Evolutionary conservation across 768 basidiomycete genomes (phyloP).

Genomic region (Trichaptum fuscoviolaceum): DNA sequence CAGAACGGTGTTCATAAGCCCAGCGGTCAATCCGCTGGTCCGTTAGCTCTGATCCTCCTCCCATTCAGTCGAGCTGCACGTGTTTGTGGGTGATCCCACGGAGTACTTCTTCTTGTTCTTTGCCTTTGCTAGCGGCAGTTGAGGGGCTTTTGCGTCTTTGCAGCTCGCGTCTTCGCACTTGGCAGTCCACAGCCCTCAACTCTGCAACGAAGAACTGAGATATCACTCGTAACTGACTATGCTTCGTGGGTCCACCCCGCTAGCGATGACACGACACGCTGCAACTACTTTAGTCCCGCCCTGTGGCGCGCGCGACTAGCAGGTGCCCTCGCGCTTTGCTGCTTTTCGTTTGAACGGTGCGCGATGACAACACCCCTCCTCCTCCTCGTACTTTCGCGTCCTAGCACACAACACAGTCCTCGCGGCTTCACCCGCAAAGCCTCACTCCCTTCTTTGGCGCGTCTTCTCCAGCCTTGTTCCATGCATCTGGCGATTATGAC

Average conservation of each 20-base stretch:
- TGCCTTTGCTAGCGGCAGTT: background rate
- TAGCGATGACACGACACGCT: background rate
- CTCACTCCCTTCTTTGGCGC: background rate
- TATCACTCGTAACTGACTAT: background rate
- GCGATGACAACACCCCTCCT: background rate
- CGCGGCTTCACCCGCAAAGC: background rate
- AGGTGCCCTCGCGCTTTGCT: background rate
- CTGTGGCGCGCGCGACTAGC: background rate
- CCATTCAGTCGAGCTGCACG: background rate
- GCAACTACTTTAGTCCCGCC: background rate
- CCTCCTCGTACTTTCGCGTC: background rate
- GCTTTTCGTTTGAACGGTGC: background rate
- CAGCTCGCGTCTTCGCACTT: no score
- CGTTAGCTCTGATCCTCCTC: background rate
- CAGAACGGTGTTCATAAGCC: background rate
- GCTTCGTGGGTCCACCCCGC: background rate
- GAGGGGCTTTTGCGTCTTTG: background rate
- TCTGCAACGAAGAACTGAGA: background rate
- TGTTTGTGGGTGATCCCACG: background rate
- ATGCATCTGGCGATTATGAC: background rate
- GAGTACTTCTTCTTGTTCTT: background rate
- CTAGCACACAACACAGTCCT: no score
- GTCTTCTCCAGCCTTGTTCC: background rate
- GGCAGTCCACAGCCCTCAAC: no score
- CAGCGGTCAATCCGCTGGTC: background rate